A percentile compares a stretch with the other conserved stretches of the same genome.
phyloP scores from a whole-genome alignment of 2,329 filamentous ascomycete genomes.

The Chrysoporthe puriensis region DNA sequence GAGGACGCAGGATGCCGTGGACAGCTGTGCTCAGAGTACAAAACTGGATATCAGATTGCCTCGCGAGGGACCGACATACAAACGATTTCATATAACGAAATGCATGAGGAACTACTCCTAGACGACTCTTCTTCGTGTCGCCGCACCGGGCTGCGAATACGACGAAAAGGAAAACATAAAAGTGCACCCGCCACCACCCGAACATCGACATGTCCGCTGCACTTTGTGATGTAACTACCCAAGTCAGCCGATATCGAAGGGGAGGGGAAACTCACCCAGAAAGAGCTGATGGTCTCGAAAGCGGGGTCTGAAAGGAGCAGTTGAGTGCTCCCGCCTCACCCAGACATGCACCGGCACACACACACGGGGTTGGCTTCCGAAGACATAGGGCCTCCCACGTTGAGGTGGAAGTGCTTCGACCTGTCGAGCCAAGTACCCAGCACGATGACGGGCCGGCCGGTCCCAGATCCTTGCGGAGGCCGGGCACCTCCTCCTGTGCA shows the following conservation, averaged over 20 bases:
- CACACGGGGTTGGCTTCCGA: neutral
- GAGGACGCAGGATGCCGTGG: too few relatives aligned
- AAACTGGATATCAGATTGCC: too few relatives aligned
- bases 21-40: too few relatives aligned
- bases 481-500: neutral
- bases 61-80: too few relatives aligned
- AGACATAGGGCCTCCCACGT: conserved; percentile 8
- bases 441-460: neutral
- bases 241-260: neutral
- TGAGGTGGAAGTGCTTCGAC: conserved; percentile 1
- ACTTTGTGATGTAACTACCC: neutral
- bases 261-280: too few relatives aligned
- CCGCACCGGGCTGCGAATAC: neutral
- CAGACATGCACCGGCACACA: conserved; percentile 12
- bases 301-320: neutral
- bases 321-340: neutral
- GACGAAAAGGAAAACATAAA: neutral
- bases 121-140: neutral
- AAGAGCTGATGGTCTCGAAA: neutral
- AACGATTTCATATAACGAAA: too few relatives aligned
- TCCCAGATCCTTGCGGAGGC: neutral
- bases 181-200: conserved; percentile 8
- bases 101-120: too few relatives aligned
- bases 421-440: conserved; percentile 5
- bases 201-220: conserved; percentile 5